Base-by-base conservation (phyloP, 371 early-diverging fungal genomes). In the Neoconidiobolus thromboides region DNA sequence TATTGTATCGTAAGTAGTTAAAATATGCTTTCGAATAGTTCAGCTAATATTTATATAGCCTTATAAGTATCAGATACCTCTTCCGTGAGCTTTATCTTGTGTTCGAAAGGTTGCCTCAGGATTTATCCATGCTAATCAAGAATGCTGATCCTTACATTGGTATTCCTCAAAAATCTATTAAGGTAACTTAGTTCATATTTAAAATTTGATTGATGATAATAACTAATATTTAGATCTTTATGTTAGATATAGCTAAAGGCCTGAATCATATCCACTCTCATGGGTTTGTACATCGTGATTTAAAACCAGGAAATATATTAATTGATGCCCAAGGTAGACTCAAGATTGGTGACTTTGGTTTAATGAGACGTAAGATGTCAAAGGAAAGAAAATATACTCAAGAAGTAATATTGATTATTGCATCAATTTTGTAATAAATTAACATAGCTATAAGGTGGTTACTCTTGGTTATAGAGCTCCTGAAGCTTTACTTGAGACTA, bases 311-410 rank as follows among this genome's bases (percentile, higher is more conserved):
- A 66, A 93, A 89, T 69, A 68, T 98, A 49, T 73, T 99, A 46
- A 92, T 99, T 64, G 94, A 96, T 70, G 80, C 79, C 62, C 67
- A 74, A 1, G 91, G 92, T 1, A 80, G 76, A 65, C 71, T 98
- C 14, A 92, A 91, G 60, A 79, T 98, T n/a, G 96, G 95, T 1
- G 98, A 98, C 71, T 90, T 96, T 68, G 98, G 98, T 7, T 51
- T 51, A 6, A 93, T 92, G 2, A 72, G 96, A 14, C 81, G 88
- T 0, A 26, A 26, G 26, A 26, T 26, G 26, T 26, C 26, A 26
- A 26, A 26, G 26, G 26, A 26, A 26, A 26, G 26, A 26, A 26
- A 26, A 26, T 26, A 26, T 26, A 26, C 26, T 26, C 26, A 26
- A 26, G 26, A 26, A 26, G 26, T 26, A 26, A 26, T 26, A 26